Percentiles rank a stretch among this genome's conserved stretches.
Conservation (phyloP, 139 green algal species). For the Chlorella sp. region DNA sequence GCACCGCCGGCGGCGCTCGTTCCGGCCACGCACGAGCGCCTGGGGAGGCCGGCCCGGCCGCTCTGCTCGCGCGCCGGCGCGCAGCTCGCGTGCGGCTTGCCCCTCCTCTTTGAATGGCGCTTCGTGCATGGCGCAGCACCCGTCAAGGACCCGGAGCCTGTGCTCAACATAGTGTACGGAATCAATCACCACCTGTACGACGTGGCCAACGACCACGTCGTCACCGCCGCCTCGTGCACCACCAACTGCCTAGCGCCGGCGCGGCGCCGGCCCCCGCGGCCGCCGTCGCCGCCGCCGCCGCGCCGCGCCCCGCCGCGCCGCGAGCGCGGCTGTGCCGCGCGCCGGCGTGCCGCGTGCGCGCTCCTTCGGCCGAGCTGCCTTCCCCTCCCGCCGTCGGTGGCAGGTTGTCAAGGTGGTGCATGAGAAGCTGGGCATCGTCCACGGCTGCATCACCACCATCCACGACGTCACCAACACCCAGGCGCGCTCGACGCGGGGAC, state of each 20-base stretch:
- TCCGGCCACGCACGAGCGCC: too few relatives aligned
- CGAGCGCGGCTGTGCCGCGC: too few relatives aligned
- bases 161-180: slow-evolving; percentile 85
- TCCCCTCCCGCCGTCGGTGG: neutral
- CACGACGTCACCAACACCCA: slow-evolving; percentile 93
- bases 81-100: neutral
- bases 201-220: slow-evolving; percentile 66
- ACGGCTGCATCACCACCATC: slow-evolving; percentile 89
- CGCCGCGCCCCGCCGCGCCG: too few relatives aligned
- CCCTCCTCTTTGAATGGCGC: neutral
- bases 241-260: slow-evolving; percentile 91
- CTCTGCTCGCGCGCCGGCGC: neutral
- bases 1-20: too few relatives aligned
- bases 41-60: slow-evolving; percentile 26
- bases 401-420: slow-evolving; percentile 63
- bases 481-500: neutral
- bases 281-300: too few relatives aligned
- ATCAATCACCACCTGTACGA: slow-evolving; percentile 81
- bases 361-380: too few relatives aligned
- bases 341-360: too few relatives aligned
- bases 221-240: slow-evolving; percentile 88
- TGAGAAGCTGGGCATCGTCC: slow-evolving; percentile 81
- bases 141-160: slow-evolving; percentile 76
- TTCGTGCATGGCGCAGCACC: slow-evolving; percentile 39
- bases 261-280: too few relatives aligned